Evolutionary conservation across 257 asterid species (phyloP).

Genomic region (Solanum tacnaense): DNA sequence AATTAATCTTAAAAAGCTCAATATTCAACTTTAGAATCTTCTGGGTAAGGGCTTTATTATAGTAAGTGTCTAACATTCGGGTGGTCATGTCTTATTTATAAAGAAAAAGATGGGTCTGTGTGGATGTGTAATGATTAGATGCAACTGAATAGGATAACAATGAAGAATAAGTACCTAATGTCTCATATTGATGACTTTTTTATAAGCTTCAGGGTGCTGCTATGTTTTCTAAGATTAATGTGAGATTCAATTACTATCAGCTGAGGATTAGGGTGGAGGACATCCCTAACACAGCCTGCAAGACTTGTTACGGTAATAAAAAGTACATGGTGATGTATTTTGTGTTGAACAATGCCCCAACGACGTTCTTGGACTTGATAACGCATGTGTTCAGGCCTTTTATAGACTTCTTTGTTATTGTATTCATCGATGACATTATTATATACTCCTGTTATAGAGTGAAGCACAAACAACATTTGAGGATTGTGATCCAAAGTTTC

Average conservation of each 20-base stretch:
- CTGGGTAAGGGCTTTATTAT: background rate
- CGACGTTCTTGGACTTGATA: background rate
- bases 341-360: background rate
- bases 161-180: background rate
- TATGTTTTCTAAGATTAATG: background rate
- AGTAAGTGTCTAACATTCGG: background rate
- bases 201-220: background rate
- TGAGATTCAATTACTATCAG: background rate
- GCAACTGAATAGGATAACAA: background rate
- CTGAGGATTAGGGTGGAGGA: background rate
- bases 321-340: background rate
- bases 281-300: background rate
- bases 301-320: too few species aligned
- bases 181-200: background rate
- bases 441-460: too few species aligned
- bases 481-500: too few species aligned
- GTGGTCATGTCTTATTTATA: background rate
- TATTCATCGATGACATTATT: too few species aligned
- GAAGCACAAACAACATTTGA: too few species aligned
- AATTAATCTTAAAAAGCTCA: background rate
- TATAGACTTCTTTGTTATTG: too few species aligned
- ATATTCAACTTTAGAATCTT: too few species aligned
- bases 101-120: too few species aligned
- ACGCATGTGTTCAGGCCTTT: background rate
- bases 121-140: background rate